Base-by-base conservation (phyloP, 2,329 filamentous ascomycete species). In the Torrubiellomyces zombiae region DNA sequence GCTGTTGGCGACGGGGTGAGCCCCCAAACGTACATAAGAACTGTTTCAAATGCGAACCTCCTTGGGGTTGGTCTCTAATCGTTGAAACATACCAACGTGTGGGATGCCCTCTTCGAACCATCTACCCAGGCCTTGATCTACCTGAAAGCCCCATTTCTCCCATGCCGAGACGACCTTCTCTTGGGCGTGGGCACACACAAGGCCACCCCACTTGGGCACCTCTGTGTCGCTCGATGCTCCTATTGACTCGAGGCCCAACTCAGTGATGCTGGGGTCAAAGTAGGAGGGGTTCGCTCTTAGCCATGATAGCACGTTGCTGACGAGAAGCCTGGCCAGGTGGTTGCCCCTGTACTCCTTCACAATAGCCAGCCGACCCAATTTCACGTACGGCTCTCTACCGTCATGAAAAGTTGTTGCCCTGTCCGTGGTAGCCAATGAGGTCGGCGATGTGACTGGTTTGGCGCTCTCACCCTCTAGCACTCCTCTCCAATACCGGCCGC, bases 61-160 rank as follows among this genome's bases (percentile, higher is more conserved):
- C 27, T 43, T 37, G 20, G 39, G 33, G 11, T 28, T 32, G 4
- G 57, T 32, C 4, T 55, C 41, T 15, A 72, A 31, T 17, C 66
- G 52, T 34, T 49, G 40, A 34, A 67, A 92, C 83, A 94, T 91
- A 31, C 79, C 83, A 11, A 91, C 63, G 55, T 93, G 82, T 35
- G 67, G 59, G 27, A 93, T 86, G 4, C 77, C 80, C 42, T 89
- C 82, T 48, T 94, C 83, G 32, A 62, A 59, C 82, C 83, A 94
- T 16, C 47, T 60, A 1, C 80, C 79, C 66, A 86, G 68, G 7
- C 51, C 57, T 40, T 77, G 63, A 48, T 94, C 83, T 7, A 67
- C 56, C 32, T 58, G 51, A 47, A 93, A 94, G 0, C 82, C 83
- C 49, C 75, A 65, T 41, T 59, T 65, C 40, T 55, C 52, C 70